Conservation (phyloP, 148 eudicot species). For the Diospyros kaki region DNA sequence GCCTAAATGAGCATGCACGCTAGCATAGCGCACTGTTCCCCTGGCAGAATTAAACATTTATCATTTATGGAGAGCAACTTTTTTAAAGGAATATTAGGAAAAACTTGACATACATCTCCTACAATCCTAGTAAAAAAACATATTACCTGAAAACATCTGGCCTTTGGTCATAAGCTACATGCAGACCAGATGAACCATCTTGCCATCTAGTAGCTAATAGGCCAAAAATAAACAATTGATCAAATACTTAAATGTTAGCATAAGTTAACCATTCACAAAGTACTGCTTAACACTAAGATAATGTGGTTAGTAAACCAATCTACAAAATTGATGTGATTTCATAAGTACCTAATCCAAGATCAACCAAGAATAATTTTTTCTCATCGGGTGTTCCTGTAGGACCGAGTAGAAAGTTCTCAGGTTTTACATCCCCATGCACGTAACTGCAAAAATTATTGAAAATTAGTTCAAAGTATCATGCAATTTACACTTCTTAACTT, state of each 20-base stretch:
- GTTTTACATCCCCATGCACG: slow-evolving; percentile 40
- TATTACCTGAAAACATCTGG: slow-evolving; percentile 19
- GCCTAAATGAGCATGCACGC: slow-evolving; percentile 21
- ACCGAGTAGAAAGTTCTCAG: slow-evolving; percentile 38
- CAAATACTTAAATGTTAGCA: background rate
- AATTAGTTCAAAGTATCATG: background rate
- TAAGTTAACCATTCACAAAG: background rate
- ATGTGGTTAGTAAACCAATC: too few relatives aligned
- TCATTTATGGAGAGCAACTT: background rate
- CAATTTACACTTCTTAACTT: background rate
- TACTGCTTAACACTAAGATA: background rate
- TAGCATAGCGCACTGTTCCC: slow-evolving; percentile 22
- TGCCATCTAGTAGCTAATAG: slow-evolving; percentile 16
- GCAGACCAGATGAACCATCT: slow-evolving; percentile 12
- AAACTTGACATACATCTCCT: background rate
- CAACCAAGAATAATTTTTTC: slow-evolving; percentile 34
- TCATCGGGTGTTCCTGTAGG: slow-evolving; percentile 38
- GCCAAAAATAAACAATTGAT: background rate
- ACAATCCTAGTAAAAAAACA: background rate
- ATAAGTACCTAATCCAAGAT: slow-evolving; percentile 38
- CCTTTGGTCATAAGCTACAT: slow-evolving; percentile 19
- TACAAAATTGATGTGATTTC: background rate
- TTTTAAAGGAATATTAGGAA: background rate
- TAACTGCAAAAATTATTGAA: slow-evolving; percentile 17
- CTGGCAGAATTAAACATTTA: background rate